Evolutionary conservation across 2,329 filamentous ascomycete species (phyloP).

Genomic region (Blastomyces emzantsi): DNA sequence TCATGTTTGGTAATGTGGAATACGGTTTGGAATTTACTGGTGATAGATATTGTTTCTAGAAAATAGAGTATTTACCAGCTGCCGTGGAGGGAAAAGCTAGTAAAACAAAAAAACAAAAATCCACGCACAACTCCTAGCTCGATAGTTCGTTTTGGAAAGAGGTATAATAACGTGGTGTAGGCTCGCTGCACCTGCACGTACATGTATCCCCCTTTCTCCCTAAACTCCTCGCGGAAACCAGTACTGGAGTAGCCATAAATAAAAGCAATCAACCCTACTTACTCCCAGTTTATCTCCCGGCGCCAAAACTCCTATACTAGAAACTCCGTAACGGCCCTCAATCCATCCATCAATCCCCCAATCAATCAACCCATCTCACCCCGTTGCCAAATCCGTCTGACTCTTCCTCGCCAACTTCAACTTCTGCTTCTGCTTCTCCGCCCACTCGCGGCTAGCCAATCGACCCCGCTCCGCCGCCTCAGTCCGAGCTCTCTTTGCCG

Average conservation of each 20-base stretch:
- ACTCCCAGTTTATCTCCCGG: neutral
- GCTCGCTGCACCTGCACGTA: too few species aligned
- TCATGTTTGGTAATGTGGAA: too few species aligned
- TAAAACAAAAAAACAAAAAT: too few species aligned
- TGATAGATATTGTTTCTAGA: too few species aligned
- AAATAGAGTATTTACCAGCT: too few species aligned
- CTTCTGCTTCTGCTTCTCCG: slow-evolving; percentile 23
- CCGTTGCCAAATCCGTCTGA: neutral
- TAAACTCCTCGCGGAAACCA: too few species aligned
- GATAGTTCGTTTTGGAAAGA: too few species aligned
- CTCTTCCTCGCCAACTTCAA: slow-evolving; percentile 4
- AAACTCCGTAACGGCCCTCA: neutral
- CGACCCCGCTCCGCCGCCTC: slow-evolving; percentile 29
- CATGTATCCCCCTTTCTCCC: too few species aligned
- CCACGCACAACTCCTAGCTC: too few species aligned
- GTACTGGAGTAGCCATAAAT: neutral
- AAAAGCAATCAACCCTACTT: neutral
- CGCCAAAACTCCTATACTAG: neutral
- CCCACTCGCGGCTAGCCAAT: slow-evolving; percentile 29
- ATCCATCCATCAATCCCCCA: neutral
- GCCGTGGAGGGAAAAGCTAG: too few species aligned
- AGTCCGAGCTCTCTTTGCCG: slow-evolving; percentile 25
- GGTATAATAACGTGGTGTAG: too few species aligned
- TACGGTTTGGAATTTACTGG: too few species aligned
- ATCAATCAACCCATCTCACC: neutral